Percentiles rank a stretch among this genome's conserved stretches.
These are phyloP conservation scores for Phytophthora meadii DNA, from an alignment of 352 stramenopile genomes.

Conservation along the genomic window DNA sequence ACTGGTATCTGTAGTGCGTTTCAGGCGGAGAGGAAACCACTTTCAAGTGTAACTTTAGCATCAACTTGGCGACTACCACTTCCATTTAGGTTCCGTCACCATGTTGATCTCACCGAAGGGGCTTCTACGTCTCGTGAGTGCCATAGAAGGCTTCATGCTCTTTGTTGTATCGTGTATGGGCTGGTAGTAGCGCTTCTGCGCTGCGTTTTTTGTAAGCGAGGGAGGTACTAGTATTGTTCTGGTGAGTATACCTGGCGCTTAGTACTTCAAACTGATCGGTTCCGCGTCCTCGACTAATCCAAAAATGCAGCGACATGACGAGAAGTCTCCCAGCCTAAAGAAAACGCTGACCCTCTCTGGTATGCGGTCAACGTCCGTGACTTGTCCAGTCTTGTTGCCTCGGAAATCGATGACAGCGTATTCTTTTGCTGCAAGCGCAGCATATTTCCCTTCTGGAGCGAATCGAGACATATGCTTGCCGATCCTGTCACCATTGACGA, in stretches of 20 bases:
- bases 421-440: background rate
- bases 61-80: no score
- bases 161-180: constrained; percentile 56
- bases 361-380: background rate
- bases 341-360: background rate
- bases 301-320: constrained; percentile 3
- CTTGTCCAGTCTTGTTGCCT: background rate
- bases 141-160: constrained; percentile 39
- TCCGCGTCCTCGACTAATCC: background rate
- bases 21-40: no score
- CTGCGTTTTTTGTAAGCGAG: no score
- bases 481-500: background rate
- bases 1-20: no score
- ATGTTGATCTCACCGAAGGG: constrained; percentile 33
- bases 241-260: background rate
- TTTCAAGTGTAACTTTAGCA: no score
- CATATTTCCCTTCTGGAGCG: constrained; percentile 9
- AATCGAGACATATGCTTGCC: constrained; percentile 2
- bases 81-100: no score
- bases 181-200: background rate
- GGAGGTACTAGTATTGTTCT: constrained; percentile 11
- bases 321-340: constrained; percentile 16
- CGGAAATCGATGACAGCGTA: constrained; percentile 17
- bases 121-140: constrained; percentile 50
- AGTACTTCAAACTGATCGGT: background rate